A percentile compares a stretch with the other conserved stretches of the same genome.
phyloP scores from a whole-genome alignment of 495 filamentous ascomycete genomes.

The Paragyromitra xinjiangensis region DNA sequence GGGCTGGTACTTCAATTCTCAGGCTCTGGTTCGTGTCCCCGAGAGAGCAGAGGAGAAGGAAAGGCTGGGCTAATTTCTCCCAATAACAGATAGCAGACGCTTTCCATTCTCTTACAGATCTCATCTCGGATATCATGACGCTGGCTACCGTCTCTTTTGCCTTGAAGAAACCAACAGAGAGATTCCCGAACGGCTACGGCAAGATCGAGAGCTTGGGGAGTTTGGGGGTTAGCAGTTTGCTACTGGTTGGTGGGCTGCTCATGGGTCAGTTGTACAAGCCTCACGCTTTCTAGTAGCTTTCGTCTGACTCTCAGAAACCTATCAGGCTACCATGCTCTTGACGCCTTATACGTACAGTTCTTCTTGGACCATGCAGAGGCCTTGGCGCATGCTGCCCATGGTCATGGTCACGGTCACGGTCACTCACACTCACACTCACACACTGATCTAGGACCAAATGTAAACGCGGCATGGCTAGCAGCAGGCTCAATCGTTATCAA shows the following conservation, averaged over 20 bases:
- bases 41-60: not conserved
- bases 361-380: constrained; percentile 65
- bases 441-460: constrained; percentile 73
- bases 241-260: constrained; percentile 85
- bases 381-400: constrained; percentile 59
- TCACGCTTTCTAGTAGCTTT: constrained; percentile 13
- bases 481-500: constrained; percentile 88
- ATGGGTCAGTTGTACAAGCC: constrained; percentile 64
- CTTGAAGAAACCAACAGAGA: constrained; percentile 77
- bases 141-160: constrained; percentile 93
- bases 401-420: constrained; percentile 70
- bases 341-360: constrained; percentile 75
- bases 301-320: constrained; percentile 8
- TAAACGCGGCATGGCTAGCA: constrained; percentile 96
- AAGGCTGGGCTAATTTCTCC: not conserved
- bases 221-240: constrained; percentile 86
- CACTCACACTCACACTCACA: constrained; percentile 65
- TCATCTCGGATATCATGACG: constrained; percentile 93
- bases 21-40: constrained; percentile 71
- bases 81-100: constrained; percentile 72
- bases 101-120: constrained; percentile 91
- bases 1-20: constrained; percentile 92
- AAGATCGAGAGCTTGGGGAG: constrained; percentile 97
- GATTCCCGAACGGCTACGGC: constrained; percentile 90
- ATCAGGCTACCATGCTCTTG: constrained; percentile 54